phyloP scores from a whole-genome alignment of 1,139 yeast species.

The Nadsonia commutata region DNA sequence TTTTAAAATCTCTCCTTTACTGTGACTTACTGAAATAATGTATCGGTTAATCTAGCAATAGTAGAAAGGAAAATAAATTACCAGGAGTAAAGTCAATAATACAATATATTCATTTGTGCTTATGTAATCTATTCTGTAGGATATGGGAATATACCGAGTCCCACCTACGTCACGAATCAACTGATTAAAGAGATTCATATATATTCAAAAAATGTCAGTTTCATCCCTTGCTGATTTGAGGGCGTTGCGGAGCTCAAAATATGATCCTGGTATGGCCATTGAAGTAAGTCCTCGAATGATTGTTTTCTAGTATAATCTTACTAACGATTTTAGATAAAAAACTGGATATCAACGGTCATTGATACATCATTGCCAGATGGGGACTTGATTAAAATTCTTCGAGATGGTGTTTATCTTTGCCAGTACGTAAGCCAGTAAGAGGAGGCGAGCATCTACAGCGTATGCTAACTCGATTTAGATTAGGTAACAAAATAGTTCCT shows the following conservation, averaged over 20 bases:
- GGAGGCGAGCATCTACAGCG: no score
- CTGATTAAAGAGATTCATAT: no score
- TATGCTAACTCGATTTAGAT: constrained; percentile 12
- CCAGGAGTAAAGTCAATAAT: no score
- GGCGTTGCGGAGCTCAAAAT: constrained; percentile 3
- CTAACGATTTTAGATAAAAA: constrained; percentile 10
- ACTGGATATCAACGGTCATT: constrained; percentile 18
- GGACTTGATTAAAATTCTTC: constrained; percentile 36
- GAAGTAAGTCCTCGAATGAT: constrained; percentile 1
- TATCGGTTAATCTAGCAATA: no score
- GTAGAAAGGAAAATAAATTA: no score
- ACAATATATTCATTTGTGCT: no score
- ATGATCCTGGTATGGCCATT: constrained; percentile 3
- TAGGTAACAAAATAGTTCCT: constrained; percentile 27
- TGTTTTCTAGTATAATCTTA: no score
- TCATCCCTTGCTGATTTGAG: constrained; percentile 3
- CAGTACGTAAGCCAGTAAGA: constrained; percentile 23
- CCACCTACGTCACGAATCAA: no score
- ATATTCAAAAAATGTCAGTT: not conserved
- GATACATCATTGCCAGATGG: constrained; percentile 13
- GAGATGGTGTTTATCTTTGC: constrained; percentile 56
- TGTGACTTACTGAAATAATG: no score
- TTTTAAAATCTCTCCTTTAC: no score
- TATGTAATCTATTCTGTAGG: no score
- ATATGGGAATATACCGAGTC: no score